A percentile compares a stretch with the other conserved stretches of the same genome.
Conservation (phyloP, 2,329 filamentous ascomycete genomes). For the Diaporthe eres region DNA sequence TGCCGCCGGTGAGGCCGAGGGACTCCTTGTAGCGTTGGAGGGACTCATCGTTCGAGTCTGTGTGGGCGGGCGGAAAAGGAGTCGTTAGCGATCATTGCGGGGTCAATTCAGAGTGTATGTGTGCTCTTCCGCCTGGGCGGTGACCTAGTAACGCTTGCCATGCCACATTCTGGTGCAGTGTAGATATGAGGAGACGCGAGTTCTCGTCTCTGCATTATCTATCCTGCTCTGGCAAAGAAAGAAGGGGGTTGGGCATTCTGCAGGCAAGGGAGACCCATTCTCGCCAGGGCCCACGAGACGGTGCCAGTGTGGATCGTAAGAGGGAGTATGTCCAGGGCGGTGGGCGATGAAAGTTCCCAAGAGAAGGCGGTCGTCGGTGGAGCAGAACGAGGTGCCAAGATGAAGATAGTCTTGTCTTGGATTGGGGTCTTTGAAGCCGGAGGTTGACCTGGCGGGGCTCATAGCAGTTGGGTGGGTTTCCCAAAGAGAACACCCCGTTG, state of each 20-base stretch:
- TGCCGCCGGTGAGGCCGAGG: slow-evolving; percentile 85
- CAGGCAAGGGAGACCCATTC: background rate
- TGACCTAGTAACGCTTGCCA: background rate
- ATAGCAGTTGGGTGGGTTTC: background rate
- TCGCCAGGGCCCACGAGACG: background rate
- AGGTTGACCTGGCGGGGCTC: background rate
- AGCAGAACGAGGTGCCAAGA: background rate
- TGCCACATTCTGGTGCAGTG: background rate
- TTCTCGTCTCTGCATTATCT: background rate
- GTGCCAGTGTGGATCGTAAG: background rate
- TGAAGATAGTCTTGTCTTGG: background rate
- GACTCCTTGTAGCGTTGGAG: slow-evolving; percentile 98
- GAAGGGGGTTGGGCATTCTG: background rate
- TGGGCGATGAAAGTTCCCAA: background rate
- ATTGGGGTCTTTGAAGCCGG: background rate
- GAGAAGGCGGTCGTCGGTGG: background rate
- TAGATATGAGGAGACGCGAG: background rate
- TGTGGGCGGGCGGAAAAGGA: background rate
- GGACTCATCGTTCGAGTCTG: slow-evolving; percentile 85
- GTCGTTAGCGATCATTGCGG: slow-evolving; percentile 13
- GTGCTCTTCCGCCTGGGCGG: background rate
- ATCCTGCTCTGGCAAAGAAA: background rate
- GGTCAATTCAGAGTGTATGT: background rate
- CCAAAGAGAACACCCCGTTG: background rate
- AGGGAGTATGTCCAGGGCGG: background rate